Conservation (phyloP, 2,329 filamentous ascomycete species). For the Fusarium sp. region DNA sequence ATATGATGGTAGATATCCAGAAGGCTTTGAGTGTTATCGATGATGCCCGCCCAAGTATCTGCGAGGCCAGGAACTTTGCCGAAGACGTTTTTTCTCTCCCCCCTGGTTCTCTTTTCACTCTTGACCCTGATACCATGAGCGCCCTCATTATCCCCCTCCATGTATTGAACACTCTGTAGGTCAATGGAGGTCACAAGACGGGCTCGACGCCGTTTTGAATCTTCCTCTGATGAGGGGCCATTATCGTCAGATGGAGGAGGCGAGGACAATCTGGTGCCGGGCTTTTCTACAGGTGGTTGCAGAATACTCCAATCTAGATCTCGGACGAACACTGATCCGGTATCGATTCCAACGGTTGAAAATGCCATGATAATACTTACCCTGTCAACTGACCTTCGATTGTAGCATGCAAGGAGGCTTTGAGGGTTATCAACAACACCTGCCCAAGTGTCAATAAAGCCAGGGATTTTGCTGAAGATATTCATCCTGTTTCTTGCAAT, state of each 20-base stretch:
- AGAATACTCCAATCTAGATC: background rate
- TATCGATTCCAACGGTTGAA: background rate
- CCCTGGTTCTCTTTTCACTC: no score
- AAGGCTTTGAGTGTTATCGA: background rate
- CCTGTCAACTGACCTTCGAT: background rate
- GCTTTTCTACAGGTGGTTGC: background rate
- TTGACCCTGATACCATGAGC: no score
- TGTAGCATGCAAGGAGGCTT: background rate
- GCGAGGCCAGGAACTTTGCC: background rate
- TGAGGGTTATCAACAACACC: background rate
- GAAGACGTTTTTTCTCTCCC: background rate
- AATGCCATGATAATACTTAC: background rate
- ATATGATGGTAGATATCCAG: background rate
- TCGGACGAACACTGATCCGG: no score
- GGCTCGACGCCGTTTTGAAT: no score
- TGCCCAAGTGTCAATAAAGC: background rate
- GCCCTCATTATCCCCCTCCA: background rate
- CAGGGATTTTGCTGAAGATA: background rate
- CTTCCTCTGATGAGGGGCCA: no score
- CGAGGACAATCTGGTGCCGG: no score
- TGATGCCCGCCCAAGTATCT: background rate
- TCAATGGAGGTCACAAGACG: background rate
- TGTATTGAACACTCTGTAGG: background rate
- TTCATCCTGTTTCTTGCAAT: background rate
- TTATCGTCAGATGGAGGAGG: no score